A percentile compares a stretch with the other conserved stretches of the same genome.
Evolutionary conservation across 768 basidiomycete species (phyloP).

Genomic region (Lactarius quietus): DNA sequence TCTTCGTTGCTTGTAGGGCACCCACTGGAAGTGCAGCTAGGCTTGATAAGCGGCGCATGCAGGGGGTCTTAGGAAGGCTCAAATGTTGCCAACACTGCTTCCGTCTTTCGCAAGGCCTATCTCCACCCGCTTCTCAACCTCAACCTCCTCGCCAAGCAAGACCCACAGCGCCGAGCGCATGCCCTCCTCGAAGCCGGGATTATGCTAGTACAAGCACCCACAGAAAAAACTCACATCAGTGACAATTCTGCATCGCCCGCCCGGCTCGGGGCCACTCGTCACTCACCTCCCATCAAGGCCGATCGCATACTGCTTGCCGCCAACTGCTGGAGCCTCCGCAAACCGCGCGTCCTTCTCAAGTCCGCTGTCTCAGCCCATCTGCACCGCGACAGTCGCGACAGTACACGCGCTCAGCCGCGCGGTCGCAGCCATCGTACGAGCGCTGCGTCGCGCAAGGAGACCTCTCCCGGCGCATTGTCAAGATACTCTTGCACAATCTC

Average conservation of each 20-base stretch:
- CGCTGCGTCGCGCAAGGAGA: conserved; percentile 47
- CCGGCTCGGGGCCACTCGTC: not conserved
- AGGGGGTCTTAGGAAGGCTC: not conserved
- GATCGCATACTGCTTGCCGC: conserved; percentile 59
- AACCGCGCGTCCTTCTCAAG: conserved; percentile 36
- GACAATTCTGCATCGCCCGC: not conserved
- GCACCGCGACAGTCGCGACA: conserved; percentile 81
- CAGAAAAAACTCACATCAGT: conserved; percentile 2
- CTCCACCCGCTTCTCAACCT: conserved; percentile 73
- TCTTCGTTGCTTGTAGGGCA: too few relatives aligned
- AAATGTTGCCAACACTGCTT: conserved; percentile 71
- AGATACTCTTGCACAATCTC: conserved; percentile 60
- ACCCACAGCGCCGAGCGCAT: conserved; percentile 70
- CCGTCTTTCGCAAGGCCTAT: conserved; percentile 97
- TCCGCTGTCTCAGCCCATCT: conserved; percentile 65
- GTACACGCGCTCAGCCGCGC: conserved; percentile 83
- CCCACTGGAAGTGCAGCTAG: too few relatives aligned
- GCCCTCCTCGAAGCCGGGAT: conserved; percentile 78
- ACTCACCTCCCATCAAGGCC: conserved; percentile 91
- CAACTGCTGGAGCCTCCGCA: conserved; percentile 26
- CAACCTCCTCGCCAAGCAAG: conserved; percentile 75
- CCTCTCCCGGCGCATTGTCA: conserved; percentile 51
- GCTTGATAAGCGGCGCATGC: not conserved
- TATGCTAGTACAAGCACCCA: conserved; percentile 75
- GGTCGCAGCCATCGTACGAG: conserved; percentile 75